These are phyloP conservation scores for Tripterygium wilfordii DNA, from an alignment of 177 flowering plant species.

Conservation along the genomic window DNA sequence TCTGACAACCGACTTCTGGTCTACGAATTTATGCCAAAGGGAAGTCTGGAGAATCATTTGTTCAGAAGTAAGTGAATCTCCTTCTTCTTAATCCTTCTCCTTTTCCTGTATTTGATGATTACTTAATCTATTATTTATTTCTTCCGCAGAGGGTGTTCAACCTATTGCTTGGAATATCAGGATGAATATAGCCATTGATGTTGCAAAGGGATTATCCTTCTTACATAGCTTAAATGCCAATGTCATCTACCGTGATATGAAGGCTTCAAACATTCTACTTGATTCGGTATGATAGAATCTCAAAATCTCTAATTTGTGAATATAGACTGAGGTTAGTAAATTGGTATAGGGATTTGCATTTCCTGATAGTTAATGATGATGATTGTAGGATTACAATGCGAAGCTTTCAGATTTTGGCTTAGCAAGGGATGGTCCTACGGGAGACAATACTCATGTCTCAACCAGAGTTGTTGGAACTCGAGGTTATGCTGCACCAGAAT, in stretches of 20 bases:
- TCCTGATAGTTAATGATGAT: background rate
- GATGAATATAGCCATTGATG: slow-evolving; percentile 49
- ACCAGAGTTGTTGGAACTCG: slow-evolving; percentile 59
- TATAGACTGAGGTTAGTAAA: background rate
- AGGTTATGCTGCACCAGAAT: slow-evolving; percentile 74
- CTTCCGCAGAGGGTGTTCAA: slow-evolving; percentile 42
- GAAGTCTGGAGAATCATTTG: slow-evolving; percentile 83
- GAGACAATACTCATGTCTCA: slow-evolving; percentile 68
- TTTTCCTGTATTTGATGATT: background rate
- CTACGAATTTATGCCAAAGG: slow-evolving; percentile 78
- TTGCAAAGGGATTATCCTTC: slow-evolving; percentile 53
- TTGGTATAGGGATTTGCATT: background rate
- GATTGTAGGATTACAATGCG: slow-evolving; percentile 61
- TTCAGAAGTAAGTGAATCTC: slow-evolving; percentile 61
- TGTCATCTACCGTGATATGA: slow-evolving; percentile 59
- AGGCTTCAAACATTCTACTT: slow-evolving; percentile 65
- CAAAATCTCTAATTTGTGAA: background rate
- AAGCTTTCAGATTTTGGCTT: slow-evolving; percentile 92
- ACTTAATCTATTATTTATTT: background rate
- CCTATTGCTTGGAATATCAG: slow-evolving; percentile 50
- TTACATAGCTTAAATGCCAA: slow-evolving; percentile 49
- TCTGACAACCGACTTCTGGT: slow-evolving; percentile 64
- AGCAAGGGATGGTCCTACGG: slow-evolving; percentile 68
- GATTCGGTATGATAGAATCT: slow-evolving; percentile 38
- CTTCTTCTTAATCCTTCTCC: background rate